These are phyloP conservation scores for Sporothrix euskadiensis DNA, from an alignment of 2,329 filamentous ascomycete species.

Conservation along the genomic window DNA sequence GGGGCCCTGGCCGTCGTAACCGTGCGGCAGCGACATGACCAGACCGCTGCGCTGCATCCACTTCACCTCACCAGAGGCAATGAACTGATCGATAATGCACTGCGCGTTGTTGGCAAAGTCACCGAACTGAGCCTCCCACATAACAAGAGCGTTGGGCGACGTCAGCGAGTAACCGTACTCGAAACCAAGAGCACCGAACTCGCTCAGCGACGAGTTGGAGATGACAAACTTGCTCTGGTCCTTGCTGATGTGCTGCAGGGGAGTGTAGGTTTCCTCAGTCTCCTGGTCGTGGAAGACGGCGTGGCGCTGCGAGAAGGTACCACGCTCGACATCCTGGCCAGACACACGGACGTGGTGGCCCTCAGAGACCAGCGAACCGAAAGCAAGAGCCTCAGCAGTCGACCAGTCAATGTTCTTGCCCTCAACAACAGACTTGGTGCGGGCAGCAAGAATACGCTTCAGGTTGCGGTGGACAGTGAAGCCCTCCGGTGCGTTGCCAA, in stretches of 20 bases:
- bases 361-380: conserved; percentile 86
- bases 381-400: conserved; percentile 92
- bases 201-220: conserved; percentile 84
- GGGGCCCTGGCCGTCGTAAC: conserved; percentile 96
- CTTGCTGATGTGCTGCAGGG: conserved; percentile 82
- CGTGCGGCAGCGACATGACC: conserved; percentile 93
- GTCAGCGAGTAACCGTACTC: conserved; percentile 98
- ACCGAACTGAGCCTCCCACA: conserved; percentile 99
- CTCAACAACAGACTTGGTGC: conserved; percentile 88
- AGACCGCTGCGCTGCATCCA: conserved; percentile 98
- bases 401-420: conserved; percentile 97
- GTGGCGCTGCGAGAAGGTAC: conserved; percentile 98
- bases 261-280: conserved; percentile 88
- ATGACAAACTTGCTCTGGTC: conserved; percentile 96
- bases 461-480: conserved; percentile 93
- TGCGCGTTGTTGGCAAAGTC: conserved; percentile 99
- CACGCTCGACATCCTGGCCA: conserved; percentile 98
- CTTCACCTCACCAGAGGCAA: conserved; percentile 95
- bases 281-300: conserved; percentile 97
- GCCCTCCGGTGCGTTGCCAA: conserved; percentile 76
- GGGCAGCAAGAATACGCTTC: conserved; percentile 88
- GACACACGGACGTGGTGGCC: conserved; percentile 97
- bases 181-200: conserved; percentile 79
- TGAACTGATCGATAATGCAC: conserved; percentile 98
- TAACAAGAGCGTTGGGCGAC: conserved; percentile 93